Evolutionary conservation across 352 stramenopile species (phyloP), one percentile per base, ranked within the genome.

Genomic region (Globisporangium rhizosaccharum): DNA sequence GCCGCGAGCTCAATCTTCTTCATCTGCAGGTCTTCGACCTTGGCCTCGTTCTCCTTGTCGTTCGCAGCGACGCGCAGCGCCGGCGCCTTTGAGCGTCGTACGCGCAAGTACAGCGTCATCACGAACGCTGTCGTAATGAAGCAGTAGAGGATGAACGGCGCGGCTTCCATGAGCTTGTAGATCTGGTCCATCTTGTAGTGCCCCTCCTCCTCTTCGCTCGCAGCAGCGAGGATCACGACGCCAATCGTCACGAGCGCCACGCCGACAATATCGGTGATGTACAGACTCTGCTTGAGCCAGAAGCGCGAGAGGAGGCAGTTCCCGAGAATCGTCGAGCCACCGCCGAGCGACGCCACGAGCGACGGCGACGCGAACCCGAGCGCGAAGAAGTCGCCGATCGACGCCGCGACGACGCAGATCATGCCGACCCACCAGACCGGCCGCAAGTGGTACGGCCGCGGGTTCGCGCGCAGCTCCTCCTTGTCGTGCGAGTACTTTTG

Each of bases 401-500:
- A 91, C 39, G 83, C 88, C 7, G 72, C 59, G 30, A 97, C 79
- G 18, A 97, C 84, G 64, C 82, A 87, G 28, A 93, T 56, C 77
- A 97, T 91, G 20, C 88, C 88, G 41, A 96, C 71, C 82, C 85
- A 92, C 88, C 88, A 97, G 36, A 96, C 63, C 18, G 88, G 88
- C 5, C 88, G 87, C 66, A 75, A 57, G 44, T 81, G 74, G 75
- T 96, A 97, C 25, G 88, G 72, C n/a, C 85, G 76, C 49, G 66
- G 82, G 52, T 84, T 73, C 42, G 76, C 71, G 20, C 80, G 79
- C 56, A 75, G 60, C 52, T 88, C 86, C 61, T 97, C 88, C 62
- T 90, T 85, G 65, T 93, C 79, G 57, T 96, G 87, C 51, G 79
- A 92, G 61, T 94, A 94, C 71, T 97, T 97, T 67, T 97, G 87